These are phyloP conservation scores for Tardiomyces digboiensis DNA, from an alignment of 1,139 yeast genomes.

Conservation along the genomic window DNA sequence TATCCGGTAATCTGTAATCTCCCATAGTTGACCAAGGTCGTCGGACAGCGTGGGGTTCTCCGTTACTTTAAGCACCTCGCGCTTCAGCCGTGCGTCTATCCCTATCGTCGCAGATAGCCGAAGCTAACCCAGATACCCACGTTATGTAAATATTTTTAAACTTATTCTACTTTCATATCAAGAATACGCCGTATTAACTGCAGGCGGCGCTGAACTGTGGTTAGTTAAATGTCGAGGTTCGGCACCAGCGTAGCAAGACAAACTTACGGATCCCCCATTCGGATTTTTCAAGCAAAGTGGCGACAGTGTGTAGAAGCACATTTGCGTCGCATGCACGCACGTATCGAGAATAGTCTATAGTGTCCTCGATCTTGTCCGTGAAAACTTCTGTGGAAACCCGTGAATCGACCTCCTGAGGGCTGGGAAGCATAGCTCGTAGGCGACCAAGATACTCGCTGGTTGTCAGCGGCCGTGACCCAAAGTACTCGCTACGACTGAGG, in stretches of 20 bases:
- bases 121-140: no score
- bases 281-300: background rate
- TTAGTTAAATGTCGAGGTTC: background rate
- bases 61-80: no score
- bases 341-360: background rate
- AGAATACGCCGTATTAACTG: background rate
- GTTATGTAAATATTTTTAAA: no score
- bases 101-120: constrained; percentile 1
- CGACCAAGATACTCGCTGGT: background rate
- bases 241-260: background rate
- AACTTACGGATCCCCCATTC: background rate
- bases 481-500: background rate
- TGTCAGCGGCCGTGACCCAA: background rate
- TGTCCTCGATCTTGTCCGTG: background rate
- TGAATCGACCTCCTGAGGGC: background rate
- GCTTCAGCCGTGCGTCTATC: constrained; percentile 1
- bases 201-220: background rate
- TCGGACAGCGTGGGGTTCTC: no score
- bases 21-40: background rate
- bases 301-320: background rate
- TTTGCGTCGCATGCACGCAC: background rate
- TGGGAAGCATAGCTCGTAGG: background rate
- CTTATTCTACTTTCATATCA: no score
- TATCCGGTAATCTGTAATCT: constrained; percentile 12
- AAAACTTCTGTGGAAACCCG: background rate